Conservation (phyloP, 176 grass and related monocot species). For the Juncus inflexus region DNA sequence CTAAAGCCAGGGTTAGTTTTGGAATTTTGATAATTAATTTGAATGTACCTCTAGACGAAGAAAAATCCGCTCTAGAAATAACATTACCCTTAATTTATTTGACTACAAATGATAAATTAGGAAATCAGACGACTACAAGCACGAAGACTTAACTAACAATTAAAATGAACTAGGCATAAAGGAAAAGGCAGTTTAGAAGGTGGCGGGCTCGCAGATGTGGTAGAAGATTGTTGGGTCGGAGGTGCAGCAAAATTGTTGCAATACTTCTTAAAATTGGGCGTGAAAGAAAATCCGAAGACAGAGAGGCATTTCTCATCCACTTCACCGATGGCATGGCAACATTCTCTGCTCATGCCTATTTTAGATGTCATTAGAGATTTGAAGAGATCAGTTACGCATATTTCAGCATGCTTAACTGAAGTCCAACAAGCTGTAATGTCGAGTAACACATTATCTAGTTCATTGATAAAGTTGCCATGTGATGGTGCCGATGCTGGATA, state of each 20-base stretch:
- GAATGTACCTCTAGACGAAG: no score
- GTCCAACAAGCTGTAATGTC: neutral
- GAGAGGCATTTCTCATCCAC: conserved; percentile 6
- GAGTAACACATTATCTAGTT: neutral
- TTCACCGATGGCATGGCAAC: neutral
- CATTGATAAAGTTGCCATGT: neutral
- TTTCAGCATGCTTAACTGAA: neutral
- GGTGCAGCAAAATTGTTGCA: neutral
- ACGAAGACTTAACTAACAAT: no score
- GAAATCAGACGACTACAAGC: no score
- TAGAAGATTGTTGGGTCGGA: no score
- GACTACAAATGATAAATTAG: no score
- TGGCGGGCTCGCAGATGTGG: no score
- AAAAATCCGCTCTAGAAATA: no score
- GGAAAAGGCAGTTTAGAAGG: no score
- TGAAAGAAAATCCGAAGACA: conserved; percentile 4
- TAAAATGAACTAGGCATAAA: no score
- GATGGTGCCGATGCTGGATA: neutral
- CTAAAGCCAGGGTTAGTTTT: no score
- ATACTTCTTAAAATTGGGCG: neutral
- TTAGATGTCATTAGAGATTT: neutral
- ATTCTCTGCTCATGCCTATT: neutral
- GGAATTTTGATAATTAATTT: no score
- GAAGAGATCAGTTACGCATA: neutral
- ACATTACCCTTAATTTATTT: no score